phyloP scores from a whole-genome alignment of 169 alveolate species.

The Eimeria nieschulzi region DNA sequence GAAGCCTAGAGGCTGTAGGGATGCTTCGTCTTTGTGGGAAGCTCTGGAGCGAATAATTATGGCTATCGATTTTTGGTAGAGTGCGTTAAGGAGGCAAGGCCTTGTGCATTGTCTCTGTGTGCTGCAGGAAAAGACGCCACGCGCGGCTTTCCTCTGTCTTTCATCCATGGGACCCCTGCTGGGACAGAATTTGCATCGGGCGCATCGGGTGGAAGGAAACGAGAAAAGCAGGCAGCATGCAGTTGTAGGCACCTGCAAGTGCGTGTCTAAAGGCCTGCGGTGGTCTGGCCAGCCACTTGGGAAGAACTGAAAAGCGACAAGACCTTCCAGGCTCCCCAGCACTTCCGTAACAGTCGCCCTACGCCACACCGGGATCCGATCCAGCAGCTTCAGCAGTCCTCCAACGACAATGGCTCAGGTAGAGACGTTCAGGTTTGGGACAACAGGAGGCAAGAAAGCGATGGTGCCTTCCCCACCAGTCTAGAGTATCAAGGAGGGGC shows the following conservation, averaged over 20 bases:
- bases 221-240: no score
- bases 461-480: neutral
- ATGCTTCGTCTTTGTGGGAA: no score
- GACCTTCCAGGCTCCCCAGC: neutral
- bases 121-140: no score
- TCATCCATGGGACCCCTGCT: no score
- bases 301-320: slow-evolving; percentile 12
- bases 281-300: slow-evolving; percentile 35
- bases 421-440: neutral
- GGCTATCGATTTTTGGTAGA: no score
- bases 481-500: neutral
- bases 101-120: no score
- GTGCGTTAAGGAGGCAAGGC: no score
- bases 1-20: no score
- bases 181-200: no score
- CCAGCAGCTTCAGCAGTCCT: neutral
- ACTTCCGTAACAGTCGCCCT: slow-evolving; percentile 11
- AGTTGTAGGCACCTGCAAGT: slow-evolving; percentile 17
- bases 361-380: neutral
- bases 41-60: no score
- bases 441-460: neutral
- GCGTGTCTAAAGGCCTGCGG: slow-evolving; percentile 43
- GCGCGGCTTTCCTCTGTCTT: no score
- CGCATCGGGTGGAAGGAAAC: no score
- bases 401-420: neutral